These are phyloP conservation scores for Puccinia triticina DNA, from an alignment of 1,284 basidiomycete genomes.

Conservation along the genomic window DNA sequence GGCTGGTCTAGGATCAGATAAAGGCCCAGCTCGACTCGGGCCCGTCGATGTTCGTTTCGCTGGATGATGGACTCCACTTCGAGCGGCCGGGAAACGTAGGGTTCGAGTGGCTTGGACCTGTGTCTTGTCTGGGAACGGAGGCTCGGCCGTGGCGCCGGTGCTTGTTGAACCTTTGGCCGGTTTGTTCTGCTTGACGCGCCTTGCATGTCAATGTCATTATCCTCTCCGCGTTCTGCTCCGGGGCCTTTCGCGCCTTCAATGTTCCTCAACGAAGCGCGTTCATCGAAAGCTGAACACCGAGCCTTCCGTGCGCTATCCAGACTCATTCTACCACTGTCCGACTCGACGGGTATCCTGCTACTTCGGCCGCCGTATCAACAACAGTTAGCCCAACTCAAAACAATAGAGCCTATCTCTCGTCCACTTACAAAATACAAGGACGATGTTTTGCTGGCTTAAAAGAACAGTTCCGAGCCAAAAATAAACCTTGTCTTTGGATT, in stretches of 20 bases:
- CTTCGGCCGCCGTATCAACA: not conserved
- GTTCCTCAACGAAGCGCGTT: not conserved
- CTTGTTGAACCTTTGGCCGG: not conserved
- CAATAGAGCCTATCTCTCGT: not conserved
- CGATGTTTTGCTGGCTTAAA: not conserved
- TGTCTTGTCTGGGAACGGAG: not conserved
- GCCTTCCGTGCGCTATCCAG: not conserved
- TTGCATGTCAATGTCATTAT: not conserved
- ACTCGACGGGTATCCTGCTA: not conserved
- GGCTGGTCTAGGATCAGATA: slow-evolving; percentile 11
- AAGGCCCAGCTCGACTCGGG: not conserved
- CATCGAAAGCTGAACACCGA: not conserved
- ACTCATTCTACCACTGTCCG: not conserved
- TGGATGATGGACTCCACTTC: slow-evolving; percentile 8
- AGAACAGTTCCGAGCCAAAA: not conserved
- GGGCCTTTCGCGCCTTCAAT: not conserved
- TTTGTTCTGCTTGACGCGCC: not conserved
- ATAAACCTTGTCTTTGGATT: too few species aligned
- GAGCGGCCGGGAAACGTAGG: not conserved
- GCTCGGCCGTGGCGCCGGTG: not conserved
- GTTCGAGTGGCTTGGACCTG: slow-evolving; percentile 9
- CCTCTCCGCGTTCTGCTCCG: not conserved
- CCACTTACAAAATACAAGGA: not conserved
- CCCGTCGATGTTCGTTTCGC: slow-evolving; percentile 11
- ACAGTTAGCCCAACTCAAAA: not conserved